Conservation (phyloP, 306 rosid species). For the Phaseolus lunatus region DNA sequence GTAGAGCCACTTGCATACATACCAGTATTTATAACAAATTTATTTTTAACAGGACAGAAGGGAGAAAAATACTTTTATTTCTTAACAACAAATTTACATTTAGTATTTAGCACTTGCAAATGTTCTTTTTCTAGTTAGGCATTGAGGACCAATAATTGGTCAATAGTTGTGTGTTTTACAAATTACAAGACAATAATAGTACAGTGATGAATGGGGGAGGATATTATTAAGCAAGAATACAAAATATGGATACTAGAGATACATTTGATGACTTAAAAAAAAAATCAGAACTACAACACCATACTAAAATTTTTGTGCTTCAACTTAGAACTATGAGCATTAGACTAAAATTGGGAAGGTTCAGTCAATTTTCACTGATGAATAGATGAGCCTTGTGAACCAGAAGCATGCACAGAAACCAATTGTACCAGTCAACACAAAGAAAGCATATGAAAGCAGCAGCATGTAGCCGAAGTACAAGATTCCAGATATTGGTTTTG, state of each 20-base stretch:
- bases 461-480: conserved; percentile 45
- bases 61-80: not conserved
- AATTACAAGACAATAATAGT: not conserved
- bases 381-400: conserved; percentile 45
- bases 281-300: not conserved
- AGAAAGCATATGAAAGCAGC: conserved; percentile 45
- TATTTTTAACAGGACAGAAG: not conserved
- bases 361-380: conserved; percentile 44
- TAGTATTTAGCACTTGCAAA: conserved; percentile 2
- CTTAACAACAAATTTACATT: not conserved
- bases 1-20: not conserved
- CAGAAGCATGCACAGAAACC: conserved; percentile 46
- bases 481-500: conserved; percentile 39
- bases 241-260: conserved; percentile 15
- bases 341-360: not conserved
- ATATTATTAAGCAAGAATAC: not conserved
- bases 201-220: not conserved
- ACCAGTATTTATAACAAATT: not conserved
- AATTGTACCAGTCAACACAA: conserved; percentile 38
- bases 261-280: conserved; percentile 10
- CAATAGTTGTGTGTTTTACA: too few species aligned
- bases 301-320: conserved; percentile 21
- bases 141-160: not conserved
- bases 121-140: conserved; percentile 36
- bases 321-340: conserved; percentile 17